These are phyloP conservation scores for Podaxis sp. DNA, from an alignment of 768 basidiomycete species.

Conservation along the genomic window DNA sequence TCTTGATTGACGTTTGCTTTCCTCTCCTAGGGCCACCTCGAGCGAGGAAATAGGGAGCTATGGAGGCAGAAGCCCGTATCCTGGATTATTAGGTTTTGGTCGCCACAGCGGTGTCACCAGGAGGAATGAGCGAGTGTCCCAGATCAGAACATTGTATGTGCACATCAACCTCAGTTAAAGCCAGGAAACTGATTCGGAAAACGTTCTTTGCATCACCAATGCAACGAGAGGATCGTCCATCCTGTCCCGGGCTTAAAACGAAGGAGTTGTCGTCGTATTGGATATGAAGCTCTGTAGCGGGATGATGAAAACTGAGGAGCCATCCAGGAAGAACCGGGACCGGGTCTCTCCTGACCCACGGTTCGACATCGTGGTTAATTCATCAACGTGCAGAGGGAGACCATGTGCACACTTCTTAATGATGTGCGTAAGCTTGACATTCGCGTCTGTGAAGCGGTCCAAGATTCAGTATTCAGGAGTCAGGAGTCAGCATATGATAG, in stretches of 20 bases:
- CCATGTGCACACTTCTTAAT: constrained; percentile 32
- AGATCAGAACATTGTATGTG: not conserved
- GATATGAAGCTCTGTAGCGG: constrained; percentile 56
- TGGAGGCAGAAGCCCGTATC: too few relatives aligned
- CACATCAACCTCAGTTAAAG: constrained; percentile 35
- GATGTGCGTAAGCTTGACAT: constrained; percentile 38
- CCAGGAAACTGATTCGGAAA: constrained; percentile 45
- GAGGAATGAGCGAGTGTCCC: too few relatives aligned
- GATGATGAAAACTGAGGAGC: constrained; percentile 49
- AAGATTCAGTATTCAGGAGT: too few relatives aligned
- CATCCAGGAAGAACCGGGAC: constrained; percentile 58
- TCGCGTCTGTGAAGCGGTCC: constrained; percentile 35
- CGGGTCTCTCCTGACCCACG: constrained; percentile 28
- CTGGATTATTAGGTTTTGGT: too few relatives aligned
- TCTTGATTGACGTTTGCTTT: too few relatives aligned
- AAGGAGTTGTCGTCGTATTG: constrained; percentile 34
- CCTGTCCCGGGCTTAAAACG: constrained; percentile 44
- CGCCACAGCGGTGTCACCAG: too few relatives aligned
- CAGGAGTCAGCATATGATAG: too few relatives aligned
- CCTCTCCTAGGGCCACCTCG: too few relatives aligned
- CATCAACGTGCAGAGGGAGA: not conserved
- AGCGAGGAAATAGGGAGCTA: too few relatives aligned
- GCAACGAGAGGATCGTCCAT: constrained; percentile 56
- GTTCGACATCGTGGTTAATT: not conserved
- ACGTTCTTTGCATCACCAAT: constrained; percentile 54